Percentiles rank a stretch among this genome's conserved stretches.
phyloP scores from a whole-genome alignment of 805 yeast genomes.

The Huiozyma naganishii region DNA sequence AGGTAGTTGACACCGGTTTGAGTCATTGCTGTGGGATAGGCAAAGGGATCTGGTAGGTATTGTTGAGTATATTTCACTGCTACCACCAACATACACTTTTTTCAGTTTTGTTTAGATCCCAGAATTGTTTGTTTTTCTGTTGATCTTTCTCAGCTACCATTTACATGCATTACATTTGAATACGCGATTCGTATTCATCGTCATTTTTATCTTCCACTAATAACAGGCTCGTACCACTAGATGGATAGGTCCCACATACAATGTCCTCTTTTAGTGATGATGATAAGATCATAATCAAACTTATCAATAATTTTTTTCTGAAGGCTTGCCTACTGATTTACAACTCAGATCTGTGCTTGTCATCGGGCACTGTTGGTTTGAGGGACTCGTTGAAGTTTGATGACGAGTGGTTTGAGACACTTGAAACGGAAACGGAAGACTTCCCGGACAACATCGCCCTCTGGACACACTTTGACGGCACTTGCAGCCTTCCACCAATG shows the following conservation, averaged over 20 bases:
- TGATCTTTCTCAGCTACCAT: no score
- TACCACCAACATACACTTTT: no score
- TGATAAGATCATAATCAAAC: constrained; percentile 23
- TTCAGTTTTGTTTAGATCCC: no score
- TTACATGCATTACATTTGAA: no score
- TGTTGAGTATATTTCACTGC: no score
- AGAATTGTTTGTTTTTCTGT: no score
- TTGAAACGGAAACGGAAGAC: constrained; percentile 1
- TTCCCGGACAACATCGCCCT: constrained; percentile 31
- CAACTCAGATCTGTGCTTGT: constrained; percentile 25
- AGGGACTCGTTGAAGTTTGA: constrained; percentile 2
- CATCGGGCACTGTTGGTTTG: neutral
- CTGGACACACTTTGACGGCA: constrained; percentile 53
- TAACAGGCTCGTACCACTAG: no score
- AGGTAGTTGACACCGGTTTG: no score
- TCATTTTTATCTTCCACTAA: no score
- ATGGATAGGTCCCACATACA: neutral
- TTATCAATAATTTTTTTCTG: constrained; percentile 51
- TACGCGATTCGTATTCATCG: no score
- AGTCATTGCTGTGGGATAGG: no score
- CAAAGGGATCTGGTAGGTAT: no score
- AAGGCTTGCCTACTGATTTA: constrained; percentile 50
- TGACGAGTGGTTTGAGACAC: constrained; percentile 7
- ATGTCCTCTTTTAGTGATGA: neutral
- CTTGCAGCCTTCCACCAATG: constrained; percentile 53